Percentiles rank a stretch among this genome's conserved stretches.
Conservation (phyloP, 2,329 filamentous ascomycete species). For the Cercospora berteroae region DNA sequence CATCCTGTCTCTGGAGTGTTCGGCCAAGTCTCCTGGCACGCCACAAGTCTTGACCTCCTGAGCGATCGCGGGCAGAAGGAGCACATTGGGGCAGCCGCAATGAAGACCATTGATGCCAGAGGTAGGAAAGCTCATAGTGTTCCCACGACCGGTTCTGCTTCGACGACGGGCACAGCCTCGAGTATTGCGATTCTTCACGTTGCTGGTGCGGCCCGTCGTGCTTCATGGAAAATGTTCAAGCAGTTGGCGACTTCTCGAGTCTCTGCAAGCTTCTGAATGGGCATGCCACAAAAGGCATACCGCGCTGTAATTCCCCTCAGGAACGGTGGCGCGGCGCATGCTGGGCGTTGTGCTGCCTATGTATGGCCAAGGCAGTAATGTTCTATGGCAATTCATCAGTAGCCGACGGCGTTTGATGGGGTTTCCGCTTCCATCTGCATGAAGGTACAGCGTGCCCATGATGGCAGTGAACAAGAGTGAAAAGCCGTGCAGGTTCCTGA, state of each 20-base stretch:
- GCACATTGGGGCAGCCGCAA: not conserved
- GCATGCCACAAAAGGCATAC: not conserved
- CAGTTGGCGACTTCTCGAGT: not conserved
- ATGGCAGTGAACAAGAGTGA: not conserved
- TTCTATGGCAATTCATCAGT: not conserved
- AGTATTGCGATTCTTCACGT: not conserved
- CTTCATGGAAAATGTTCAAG: not conserved
- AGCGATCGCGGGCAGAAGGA: not conserved
- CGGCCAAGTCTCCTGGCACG: conserved; percentile 7
- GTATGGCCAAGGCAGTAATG: not conserved
- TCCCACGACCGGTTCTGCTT: not conserved
- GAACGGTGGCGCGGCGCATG: not conserved
- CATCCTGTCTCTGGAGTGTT: not conserved
- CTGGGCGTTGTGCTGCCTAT: not conserved
- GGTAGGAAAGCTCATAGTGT: not conserved
- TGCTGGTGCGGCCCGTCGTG: not conserved
- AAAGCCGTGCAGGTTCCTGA: not conserved
- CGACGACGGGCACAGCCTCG: not conserved
- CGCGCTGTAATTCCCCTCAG: not conserved
- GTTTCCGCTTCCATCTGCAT: not conserved
- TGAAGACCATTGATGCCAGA: not conserved
- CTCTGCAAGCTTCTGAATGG: not conserved
- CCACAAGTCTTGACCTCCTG: conserved; percentile 6
- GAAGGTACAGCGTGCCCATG: not conserved
- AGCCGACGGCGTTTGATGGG: not conserved